Evolutionary conservation across 768 basidiomycete species (phyloP).

Genomic region (Cyathus striatus): DNA sequence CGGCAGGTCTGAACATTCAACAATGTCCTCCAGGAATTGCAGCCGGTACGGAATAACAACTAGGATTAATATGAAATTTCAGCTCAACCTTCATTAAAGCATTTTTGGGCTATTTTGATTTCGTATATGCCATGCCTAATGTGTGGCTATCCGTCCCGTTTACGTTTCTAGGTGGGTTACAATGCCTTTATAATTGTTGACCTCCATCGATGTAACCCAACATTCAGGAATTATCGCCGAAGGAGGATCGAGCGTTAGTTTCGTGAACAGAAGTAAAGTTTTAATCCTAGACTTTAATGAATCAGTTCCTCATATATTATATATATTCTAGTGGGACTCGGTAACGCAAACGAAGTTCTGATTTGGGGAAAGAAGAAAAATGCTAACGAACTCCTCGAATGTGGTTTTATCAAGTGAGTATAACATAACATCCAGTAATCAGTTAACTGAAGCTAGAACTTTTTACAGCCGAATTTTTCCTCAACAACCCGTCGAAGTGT

Average conservation of each 20-base stretch:
- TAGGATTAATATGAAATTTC: too few species aligned
- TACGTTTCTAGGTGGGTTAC: constrained; percentile 50
- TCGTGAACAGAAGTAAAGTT: constrained; percentile 55
- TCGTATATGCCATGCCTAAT: constrained; percentile 60
- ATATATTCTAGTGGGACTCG: constrained; percentile 52
- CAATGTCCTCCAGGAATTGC: constrained; percentile 45
- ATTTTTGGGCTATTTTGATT: constrained; percentile 70
- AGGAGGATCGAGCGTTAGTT: constrained; percentile 65
- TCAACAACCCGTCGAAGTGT: constrained; percentile 40
- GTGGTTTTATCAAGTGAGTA: constrained; percentile 64
- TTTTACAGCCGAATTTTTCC: constrained; percentile 54
- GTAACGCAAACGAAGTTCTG: constrained; percentile 67
- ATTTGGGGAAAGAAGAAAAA: constrained; percentile 65
- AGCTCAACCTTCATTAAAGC: constrained; percentile 18
- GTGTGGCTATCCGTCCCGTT: constrained; percentile 66
- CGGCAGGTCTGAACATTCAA: background rate
- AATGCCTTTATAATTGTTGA: background rate
- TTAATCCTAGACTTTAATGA: too few species aligned
- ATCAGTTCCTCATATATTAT: too few species aligned
- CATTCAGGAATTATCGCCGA: constrained; percentile 57
- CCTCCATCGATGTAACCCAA: background rate
- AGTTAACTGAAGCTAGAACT: constrained; percentile 2
- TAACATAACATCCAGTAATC: constrained; percentile 1
- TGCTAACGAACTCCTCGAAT: constrained; percentile 50
- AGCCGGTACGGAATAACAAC: constrained; percentile 57